Evolutionary conservation across 176 grass and related monocot genomes (phyloP), one percentile per base, ranked within the genome.

Genomic region (Miscanthus lutarioriparius): DNA sequence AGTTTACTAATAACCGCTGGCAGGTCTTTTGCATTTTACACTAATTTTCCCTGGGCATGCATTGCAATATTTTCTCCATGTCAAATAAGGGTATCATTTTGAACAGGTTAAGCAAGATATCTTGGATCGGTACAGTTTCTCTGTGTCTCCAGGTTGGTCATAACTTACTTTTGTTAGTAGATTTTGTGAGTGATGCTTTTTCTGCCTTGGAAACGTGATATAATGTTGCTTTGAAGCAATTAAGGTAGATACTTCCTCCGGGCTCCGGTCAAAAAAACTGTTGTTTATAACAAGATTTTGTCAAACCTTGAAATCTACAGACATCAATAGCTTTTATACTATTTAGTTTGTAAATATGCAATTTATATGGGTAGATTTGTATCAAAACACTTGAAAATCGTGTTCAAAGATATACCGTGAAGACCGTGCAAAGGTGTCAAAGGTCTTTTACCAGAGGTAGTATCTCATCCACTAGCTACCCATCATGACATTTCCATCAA

Each of bases 21-120:
- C 58, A 86, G 67, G 67, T 80, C 1, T 76, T 63, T 64, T 37
- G 2, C 32, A 22, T 84, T 77, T 47, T 28, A 62, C 11, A 17
- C 71, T 25, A 48, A 17, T 19, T 13, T 38, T 67, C 37, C 20
- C 6, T n/a, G 58, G 67, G 36, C 32, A 32, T 67, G 6, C 25
- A 44, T 75, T 36, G 36, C 25, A 48, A 65, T 37, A 22, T 27
- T 10, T 17, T 70, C 14, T 19, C 37, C 13, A 83, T 75, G 23
- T 19, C 23, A 25, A 75, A 66, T 66, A 39, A 75, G 14, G 3
- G 6, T 37, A 38, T 12, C 0, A 43, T 58, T 68, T 68, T 30
- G 5, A 30, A 7, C 82, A 77, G 82, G 82, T 84, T 77, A 84
- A 77, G 33, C 40, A 84, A 40, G 63, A 84, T 58, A 77, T 77